phyloP scores from a whole-genome alignment of 441 rosid genomes.

The Codiaeum variegatum region DNA sequence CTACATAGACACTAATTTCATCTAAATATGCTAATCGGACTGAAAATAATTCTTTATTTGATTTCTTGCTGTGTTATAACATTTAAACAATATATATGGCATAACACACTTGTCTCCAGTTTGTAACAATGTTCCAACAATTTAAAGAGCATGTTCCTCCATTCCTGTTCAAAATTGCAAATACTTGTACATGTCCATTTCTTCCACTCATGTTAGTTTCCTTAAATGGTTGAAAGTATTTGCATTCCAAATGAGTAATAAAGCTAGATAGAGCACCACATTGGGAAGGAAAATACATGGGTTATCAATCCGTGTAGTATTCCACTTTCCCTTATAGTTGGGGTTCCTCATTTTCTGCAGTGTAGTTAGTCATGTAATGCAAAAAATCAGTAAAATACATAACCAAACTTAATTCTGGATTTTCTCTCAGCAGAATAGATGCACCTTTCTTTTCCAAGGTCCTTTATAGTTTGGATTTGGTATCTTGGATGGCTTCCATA shows the following conservation, averaged over 20 bases:
- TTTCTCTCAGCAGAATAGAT: conserved; percentile 9
- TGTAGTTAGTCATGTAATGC: conserved; percentile 4
- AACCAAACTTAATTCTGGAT: background rate
- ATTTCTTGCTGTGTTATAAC: background rate
- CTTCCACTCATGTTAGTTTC: background rate
- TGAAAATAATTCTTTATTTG: background rate
- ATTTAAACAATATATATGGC: background rate
- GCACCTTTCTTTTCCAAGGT: conserved; percentile 80
- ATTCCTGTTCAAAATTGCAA: background rate
- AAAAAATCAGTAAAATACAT: conserved; percentile 11
- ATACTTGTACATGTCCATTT: background rate
- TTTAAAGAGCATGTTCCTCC: background rate
- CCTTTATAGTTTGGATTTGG: conserved; percentile 82
- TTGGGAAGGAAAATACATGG: conserved; percentile 43
- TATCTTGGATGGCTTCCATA: conserved; percentile 68
- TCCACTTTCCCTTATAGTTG: conserved; percentile 86
- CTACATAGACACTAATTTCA: background rate
- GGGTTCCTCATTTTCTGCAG: conserved; percentile 79
- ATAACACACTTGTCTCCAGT: conserved; percentile 1
- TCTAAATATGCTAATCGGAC: background rate
- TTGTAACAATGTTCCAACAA: background rate
- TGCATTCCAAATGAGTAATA: background rate
- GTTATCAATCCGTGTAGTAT: conserved; percentile 72
- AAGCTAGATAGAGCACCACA: background rate
- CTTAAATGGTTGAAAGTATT: conserved; percentile 4